These are phyloP conservation scores for Geranium brycei DNA, from an alignment of 345 rosid genomes.

Conservation along the genomic window DNA sequence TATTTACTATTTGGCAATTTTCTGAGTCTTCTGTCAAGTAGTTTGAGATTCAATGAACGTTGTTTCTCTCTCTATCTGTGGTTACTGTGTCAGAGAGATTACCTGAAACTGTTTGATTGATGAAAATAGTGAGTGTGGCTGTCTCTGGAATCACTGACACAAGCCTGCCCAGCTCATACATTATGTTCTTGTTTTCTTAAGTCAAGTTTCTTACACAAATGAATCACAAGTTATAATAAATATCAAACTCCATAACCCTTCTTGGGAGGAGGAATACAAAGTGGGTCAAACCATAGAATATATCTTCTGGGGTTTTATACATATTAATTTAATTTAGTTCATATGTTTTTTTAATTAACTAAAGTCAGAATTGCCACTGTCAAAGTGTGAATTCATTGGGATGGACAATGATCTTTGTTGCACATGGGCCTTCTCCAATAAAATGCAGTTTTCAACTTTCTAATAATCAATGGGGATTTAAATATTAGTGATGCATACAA, in stretches of 20 bases:
- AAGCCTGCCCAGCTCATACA: conserved; percentile 24
- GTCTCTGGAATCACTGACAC: conserved; percentile 25
- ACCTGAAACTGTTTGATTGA: background rate
- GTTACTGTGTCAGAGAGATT: background rate
- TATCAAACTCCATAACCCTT: too few relatives aligned
- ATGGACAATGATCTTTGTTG: conserved; percentile 36
- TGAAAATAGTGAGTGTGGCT: conserved; percentile 6
- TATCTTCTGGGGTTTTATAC: background rate
- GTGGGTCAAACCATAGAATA: conserved; percentile 17
- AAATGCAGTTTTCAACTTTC: conserved; percentile 27
- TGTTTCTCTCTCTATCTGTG: too few relatives aligned
- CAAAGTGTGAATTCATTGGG: conserved; percentile 24
- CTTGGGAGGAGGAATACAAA: background rate
- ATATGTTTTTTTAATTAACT: conserved; percentile 1
- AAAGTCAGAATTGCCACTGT: background rate
- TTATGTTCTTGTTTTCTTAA: conserved; percentile 4
- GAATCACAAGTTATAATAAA: background rate
- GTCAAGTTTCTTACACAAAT: background rate
- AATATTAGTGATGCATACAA: background rate
- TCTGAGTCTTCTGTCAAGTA: too few relatives aligned
- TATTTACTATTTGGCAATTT: too few relatives aligned
- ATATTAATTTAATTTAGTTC: background rate
- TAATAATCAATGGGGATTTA: background rate
- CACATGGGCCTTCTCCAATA: conserved; percentile 34
- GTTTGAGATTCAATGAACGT: too few relatives aligned